A percentile compares a stretch with the other conserved stretches of the same genome.
Conservation (phyloP, 1,284 basidiomycete genomes). For the Moesziomyces sp. region DNA sequence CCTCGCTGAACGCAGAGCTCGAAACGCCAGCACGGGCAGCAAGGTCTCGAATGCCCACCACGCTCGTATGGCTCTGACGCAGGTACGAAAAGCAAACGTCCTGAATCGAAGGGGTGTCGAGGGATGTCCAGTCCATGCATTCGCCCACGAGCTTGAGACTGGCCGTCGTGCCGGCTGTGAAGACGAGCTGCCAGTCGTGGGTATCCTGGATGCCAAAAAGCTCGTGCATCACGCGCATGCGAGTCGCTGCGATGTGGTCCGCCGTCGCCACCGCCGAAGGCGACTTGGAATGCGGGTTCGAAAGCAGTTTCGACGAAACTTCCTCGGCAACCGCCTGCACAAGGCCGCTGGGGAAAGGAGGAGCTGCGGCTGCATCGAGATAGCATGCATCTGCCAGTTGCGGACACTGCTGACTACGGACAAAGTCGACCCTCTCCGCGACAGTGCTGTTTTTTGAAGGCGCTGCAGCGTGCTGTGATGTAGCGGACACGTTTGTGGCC, state of each 20-base stretch:
- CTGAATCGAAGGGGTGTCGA: background rate
- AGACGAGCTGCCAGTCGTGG: constrained; percentile 52
- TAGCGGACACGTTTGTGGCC: background rate
- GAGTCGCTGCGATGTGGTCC: constrained; percentile 45
- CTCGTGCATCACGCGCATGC: constrained; percentile 53
- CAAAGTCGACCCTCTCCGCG: constrained; percentile 8
- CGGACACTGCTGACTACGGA: constrained; percentile 30
- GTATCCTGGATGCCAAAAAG: constrained; percentile 57
- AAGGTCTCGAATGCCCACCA: constrained; percentile 48
- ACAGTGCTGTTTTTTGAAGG: background rate
- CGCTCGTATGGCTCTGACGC: constrained; percentile 49
- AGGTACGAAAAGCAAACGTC: constrained; percentile 30
- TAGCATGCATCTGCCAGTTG: constrained; percentile 51
- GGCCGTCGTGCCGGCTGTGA: constrained; percentile 54
- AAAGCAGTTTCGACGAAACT: constrained; percentile 51
- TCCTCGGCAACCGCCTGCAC: constrained; percentile 34
- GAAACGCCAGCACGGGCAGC: constrained; percentile 15
- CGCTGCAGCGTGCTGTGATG: background rate
- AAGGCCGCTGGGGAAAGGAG: constrained; percentile 58
- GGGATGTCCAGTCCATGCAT: constrained; percentile 32
- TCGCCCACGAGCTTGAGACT: constrained; percentile 52
- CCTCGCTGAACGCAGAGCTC: constrained; percentile 8
- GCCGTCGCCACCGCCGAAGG: constrained; percentile 55
- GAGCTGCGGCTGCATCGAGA: constrained; percentile 65
- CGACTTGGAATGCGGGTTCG: constrained; percentile 66